Conservation (phyloP, 805 yeast genomes). For the Pichia manshurica region DNA sequence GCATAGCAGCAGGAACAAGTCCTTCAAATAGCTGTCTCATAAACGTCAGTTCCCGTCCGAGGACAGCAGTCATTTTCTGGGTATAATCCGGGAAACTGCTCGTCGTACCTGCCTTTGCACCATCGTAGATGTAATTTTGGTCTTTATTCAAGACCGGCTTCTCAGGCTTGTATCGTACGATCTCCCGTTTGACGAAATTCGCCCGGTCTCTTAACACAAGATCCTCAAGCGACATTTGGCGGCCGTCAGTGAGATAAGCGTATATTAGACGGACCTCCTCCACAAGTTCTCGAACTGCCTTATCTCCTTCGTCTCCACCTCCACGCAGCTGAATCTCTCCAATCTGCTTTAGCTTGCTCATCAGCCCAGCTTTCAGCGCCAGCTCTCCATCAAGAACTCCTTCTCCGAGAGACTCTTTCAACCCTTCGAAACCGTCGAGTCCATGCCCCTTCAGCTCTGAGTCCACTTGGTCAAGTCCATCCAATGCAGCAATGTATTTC, state of each 20-base stretch:
- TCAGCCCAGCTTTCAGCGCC: slow-evolving; percentile 46
- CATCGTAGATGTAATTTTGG: slow-evolving; percentile 28
- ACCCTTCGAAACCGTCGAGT: slow-evolving; percentile 58
- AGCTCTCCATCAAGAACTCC: slow-evolving; percentile 53
- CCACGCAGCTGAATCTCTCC: slow-evolving; percentile 1
- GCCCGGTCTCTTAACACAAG: slow-evolving; percentile 38
- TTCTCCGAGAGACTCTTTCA: slow-evolving; percentile 52
- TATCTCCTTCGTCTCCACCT: neutral
- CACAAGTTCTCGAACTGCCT: neutral
- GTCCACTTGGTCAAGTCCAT: slow-evolving; percentile 32
- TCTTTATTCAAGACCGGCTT: slow-evolving; percentile 25
- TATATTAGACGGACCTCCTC: slow-evolving; percentile 16
- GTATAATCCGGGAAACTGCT: slow-evolving; percentile 18
- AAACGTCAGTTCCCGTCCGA: slow-evolving; percentile 19
- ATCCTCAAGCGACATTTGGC: slow-evolving; percentile 29
- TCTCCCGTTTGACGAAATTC: slow-evolving; percentile 30
- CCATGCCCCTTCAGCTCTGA: slow-evolving; percentile 14
- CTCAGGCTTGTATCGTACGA: slow-evolving; percentile 42
- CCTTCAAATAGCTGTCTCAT: slow-evolving; percentile 31
- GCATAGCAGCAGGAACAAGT: slow-evolving; percentile 26
- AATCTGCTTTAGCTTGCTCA: slow-evolving; percentile 34
- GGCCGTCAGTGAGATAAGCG: slow-evolving; percentile 36
- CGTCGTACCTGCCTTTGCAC: slow-evolving; percentile 15
- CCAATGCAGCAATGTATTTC: slow-evolving; percentile 32
- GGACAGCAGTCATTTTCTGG: slow-evolving; percentile 7